These are phyloP conservation scores for Tulasnella sp. DNA, from an alignment of 768 basidiomycete genomes.

Conservation along the genomic window DNA sequence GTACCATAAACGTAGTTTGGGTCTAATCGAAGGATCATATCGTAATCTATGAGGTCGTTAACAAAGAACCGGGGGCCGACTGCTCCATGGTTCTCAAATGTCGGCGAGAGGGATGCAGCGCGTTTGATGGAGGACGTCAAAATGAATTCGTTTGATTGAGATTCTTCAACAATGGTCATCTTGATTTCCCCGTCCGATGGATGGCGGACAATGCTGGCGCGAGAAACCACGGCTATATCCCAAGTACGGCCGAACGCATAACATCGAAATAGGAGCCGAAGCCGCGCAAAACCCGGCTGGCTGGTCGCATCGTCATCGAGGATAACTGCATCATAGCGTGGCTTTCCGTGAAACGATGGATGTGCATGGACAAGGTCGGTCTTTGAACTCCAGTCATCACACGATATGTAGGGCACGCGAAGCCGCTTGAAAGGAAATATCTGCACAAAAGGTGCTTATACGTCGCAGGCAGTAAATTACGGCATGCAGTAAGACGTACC, in stretches of 20 bases:
- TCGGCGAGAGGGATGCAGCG: not conserved
- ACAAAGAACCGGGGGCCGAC: not conserved
- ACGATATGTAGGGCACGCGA: not conserved
- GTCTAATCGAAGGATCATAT: slow-evolving; percentile 16
- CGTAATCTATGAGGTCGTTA: slow-evolving; percentile 7
- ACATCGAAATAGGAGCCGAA: not conserved
- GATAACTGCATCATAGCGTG: not conserved
- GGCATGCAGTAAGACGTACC: not conserved
- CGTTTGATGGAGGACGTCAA: not conserved
- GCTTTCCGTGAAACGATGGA: not conserved
- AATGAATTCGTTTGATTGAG: not conserved
- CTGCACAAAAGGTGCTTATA: not conserved
- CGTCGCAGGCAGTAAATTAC: not conserved
- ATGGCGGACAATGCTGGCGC: not conserved
- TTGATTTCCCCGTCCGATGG: not conserved
- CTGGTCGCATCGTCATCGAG: too few species aligned
- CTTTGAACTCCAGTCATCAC: not conserved
- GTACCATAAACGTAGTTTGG: not conserved
- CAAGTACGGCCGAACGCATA: not conserved
- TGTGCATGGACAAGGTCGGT: not conserved
- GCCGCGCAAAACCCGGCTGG: not conserved
- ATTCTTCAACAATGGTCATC: not conserved
- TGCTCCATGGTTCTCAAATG: not conserved
- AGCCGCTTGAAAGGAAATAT: not conserved
- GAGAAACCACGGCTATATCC: not conserved